phyloP scores from a whole-genome alignment of 2,329 filamentous ascomycete species.

The Tolypocladium paradoxum region DNA sequence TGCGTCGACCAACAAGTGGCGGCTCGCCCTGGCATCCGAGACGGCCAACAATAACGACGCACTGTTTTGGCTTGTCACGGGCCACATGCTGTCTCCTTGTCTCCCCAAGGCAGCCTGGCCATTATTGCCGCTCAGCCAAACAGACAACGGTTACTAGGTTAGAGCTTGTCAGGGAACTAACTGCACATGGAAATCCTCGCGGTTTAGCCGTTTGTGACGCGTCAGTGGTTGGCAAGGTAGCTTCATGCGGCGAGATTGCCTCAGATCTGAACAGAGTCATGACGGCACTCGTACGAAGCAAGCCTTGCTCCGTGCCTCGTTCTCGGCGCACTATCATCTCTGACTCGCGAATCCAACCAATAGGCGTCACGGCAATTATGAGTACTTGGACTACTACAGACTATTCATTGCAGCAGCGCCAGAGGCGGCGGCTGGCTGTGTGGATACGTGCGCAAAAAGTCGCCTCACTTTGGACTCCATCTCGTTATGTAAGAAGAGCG shows the following conservation, averaged over 20 bases:
- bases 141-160: too few species aligned
- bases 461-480: background rate
- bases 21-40: background rate
- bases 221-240: too few species aligned
- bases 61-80: background rate
- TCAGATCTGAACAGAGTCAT: background rate
- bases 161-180: too few species aligned
- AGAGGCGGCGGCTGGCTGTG: background rate
- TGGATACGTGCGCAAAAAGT: background rate
- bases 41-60: background rate
- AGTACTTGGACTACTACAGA: background rate
- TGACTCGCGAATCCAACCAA: background rate
- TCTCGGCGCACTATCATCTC: background rate
- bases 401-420: background rate
- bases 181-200: background rate
- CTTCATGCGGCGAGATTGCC: background rate
- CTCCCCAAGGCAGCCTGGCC: background rate
- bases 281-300: background rate
- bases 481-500: background rate
- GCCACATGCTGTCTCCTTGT: background rate
- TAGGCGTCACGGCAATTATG: background rate
- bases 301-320: background rate
- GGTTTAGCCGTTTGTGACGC: background rate
- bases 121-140: background rate
- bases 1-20: background rate